Conservation (phyloP, 2,329 filamentous ascomycete species). For the Incumbomyces delicatus region DNA sequence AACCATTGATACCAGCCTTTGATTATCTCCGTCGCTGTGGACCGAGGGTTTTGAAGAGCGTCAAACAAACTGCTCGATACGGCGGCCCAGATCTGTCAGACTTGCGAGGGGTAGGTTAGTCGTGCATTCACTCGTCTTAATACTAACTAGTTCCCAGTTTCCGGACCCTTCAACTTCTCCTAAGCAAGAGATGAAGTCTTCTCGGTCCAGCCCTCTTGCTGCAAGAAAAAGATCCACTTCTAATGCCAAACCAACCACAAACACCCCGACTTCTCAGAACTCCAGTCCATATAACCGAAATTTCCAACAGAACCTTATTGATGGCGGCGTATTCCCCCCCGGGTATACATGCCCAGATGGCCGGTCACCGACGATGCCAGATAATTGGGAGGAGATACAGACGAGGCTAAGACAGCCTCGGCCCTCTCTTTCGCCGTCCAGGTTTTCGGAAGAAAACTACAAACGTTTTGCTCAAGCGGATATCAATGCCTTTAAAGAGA, state of each 20-base stretch:
- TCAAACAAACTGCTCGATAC: no score
- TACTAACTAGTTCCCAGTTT: background rate
- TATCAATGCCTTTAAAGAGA: slow-evolving; percentile 23
- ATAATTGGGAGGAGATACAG: slow-evolving; percentile 24
- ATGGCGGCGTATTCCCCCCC: slow-evolving; percentile 25
- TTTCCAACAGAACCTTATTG: slow-evolving; percentile 30
- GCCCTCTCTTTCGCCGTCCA: slow-evolving; percentile 8
- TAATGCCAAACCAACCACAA: background rate
- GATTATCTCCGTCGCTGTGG: no score
- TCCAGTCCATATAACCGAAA: slow-evolving; percentile 25
- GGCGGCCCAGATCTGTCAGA: background rate
- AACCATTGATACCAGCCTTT: no score
- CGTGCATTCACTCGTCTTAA: background rate
- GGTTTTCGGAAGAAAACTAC: slow-evolving; percentile 6
- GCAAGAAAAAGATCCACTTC: background rate
- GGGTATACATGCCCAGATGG: slow-evolving; percentile 22
- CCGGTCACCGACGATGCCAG: slow-evolving; percentile 20
- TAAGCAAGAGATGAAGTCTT: background rate
- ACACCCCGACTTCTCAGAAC: slow-evolving; percentile 20
- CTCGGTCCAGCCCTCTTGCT: background rate
- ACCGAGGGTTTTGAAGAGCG: no score
- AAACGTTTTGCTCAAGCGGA: background rate
- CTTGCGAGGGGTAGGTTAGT: background rate
- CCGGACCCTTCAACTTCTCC: background rate
- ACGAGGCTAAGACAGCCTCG: slow-evolving; percentile 9